Percentiles rank a stretch among this genome's conserved stretches.
These are phyloP conservation scores for Cryptosporidium meleagridis DNA, from an alignment of 169 alveolate genomes.

Conservation along the genomic window DNA sequence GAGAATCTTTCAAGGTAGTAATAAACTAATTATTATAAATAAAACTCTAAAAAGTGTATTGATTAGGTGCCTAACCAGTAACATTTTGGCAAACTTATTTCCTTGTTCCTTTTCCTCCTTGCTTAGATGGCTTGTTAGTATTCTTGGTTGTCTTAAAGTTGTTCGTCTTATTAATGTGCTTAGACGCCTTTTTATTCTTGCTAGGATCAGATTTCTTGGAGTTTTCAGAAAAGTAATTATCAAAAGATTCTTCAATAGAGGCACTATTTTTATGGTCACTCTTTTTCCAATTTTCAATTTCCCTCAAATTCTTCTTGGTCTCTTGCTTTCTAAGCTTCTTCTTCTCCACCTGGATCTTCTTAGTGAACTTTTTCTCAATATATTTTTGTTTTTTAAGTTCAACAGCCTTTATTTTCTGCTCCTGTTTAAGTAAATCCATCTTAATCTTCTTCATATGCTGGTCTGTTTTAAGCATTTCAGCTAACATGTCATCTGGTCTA, in stretches of 20 bases:
- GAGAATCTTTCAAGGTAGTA: not conserved
- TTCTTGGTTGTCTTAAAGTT: not conserved
- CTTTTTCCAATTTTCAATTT: slow-evolving; percentile 62
- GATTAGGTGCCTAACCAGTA: not conserved
- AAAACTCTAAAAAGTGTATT: not conserved
- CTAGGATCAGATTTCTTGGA: not conserved
- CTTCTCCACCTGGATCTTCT: slow-evolving; percentile 57
- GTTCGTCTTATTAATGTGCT: not conserved
- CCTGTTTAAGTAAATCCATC: slow-evolving; percentile 53
- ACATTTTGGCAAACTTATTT: not conserved
- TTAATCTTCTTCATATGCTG: slow-evolving; percentile 74
- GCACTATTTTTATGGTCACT: not conserved
- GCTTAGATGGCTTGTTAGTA: not conserved
- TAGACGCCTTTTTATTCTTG: not conserved
- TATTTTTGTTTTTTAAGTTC: slow-evolving; percentile 21
- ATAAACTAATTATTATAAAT: not conserved
- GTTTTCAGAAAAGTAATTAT: slow-evolving; percentile 17
- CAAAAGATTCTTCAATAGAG: slow-evolving; percentile 68
- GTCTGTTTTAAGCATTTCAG: slow-evolving; percentile 76
- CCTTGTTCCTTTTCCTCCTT: not conserved
- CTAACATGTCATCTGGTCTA: slow-evolving; percentile 76
- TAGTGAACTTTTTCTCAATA: slow-evolving; percentile 62
- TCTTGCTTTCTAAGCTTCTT: slow-evolving; percentile 57
- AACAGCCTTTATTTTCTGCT: slow-evolving; percentile 46
- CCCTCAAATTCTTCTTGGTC: slow-evolving; percentile 58